A percentile compares a stretch with the other conserved stretches of the same genome.
These are phyloP conservation scores for Cordia subcordata DNA, from an alignment of 257 asterid genomes.

Conservation along the genomic window DNA sequence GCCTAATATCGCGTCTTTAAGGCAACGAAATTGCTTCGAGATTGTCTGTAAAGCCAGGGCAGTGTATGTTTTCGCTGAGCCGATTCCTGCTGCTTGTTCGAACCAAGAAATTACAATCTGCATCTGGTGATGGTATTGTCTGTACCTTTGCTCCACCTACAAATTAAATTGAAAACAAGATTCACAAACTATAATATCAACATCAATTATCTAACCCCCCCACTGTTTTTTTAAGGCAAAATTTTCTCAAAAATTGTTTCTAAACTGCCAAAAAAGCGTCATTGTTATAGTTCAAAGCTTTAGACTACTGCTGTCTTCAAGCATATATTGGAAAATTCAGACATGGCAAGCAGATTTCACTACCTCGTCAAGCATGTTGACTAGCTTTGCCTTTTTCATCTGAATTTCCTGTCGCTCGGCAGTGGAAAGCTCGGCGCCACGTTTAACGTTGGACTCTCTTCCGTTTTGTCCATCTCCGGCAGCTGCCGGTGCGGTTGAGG, in stretches of 20 bases:
- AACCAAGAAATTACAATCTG: slow-evolving; percentile 82
- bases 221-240: too few species aligned
- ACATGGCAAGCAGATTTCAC: too few species aligned
- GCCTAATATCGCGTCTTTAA: slow-evolving; percentile 77
- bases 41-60: slow-evolving; percentile 85
- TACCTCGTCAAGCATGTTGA: slow-evolving; percentile 99
- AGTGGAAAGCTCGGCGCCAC: slow-evolving; percentile 58
- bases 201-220: neutral
- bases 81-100: slow-evolving; percentile 83
- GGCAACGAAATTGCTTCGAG: slow-evolving; percentile 92
- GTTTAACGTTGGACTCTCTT: slow-evolving; percentile 38
- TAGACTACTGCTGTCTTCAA: too few species aligned
- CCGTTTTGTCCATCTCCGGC: slow-evolving; percentile 30
- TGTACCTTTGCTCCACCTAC: slow-evolving; percentile 95
- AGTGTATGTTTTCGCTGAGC: slow-evolving; percentile 85
- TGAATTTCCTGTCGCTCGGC: slow-evolving; percentile 92
- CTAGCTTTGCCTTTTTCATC: slow-evolving; percentile 93
- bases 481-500: slow-evolving; percentile 20
- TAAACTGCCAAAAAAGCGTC: too few species aligned
- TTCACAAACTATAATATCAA: neutral
- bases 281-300: too few species aligned
- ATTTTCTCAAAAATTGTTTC: too few species aligned
- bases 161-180: slow-evolving; percentile 2
- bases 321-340: too few species aligned
- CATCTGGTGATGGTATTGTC: slow-evolving; percentile 93